Conservation (phyloP, 2,329 filamentous ascomycete species). For the Cercospora sp. region DNA sequence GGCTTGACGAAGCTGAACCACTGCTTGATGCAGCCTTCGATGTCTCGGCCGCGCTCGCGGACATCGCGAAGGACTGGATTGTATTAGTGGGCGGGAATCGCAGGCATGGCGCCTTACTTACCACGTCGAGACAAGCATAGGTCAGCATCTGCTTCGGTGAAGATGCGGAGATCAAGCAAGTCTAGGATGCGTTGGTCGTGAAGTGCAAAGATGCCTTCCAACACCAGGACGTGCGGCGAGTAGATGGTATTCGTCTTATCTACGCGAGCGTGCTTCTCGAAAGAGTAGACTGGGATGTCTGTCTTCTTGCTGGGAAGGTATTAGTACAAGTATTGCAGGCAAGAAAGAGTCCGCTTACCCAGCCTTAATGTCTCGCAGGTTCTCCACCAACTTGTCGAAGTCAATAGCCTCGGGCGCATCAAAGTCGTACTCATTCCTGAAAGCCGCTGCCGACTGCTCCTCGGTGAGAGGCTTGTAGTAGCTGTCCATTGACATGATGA, state of each 20-base stretch:
- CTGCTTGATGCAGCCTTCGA: slow-evolving; percentile 95
- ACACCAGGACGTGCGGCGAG: slow-evolving; percentile 89
- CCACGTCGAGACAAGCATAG: slow-evolving; percentile 86
- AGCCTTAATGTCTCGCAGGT: slow-evolving; percentile 79
- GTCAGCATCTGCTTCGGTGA: slow-evolving; percentile 93
- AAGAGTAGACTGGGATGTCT: slow-evolving; percentile 93
- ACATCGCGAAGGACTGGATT: slow-evolving; percentile 78
- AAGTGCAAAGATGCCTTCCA: slow-evolving; percentile 94
- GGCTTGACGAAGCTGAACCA: slow-evolving; percentile 97
- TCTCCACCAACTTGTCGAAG: slow-evolving; percentile 83
- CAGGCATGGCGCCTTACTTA: slow-evolving; percentile 61
- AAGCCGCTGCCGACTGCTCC: slow-evolving; percentile 77
- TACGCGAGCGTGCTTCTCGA: slow-evolving; percentile 81
- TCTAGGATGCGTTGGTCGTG: slow-evolving; percentile 85
- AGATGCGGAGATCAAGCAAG: slow-evolving; percentile 93
- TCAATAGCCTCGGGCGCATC: slow-evolving; percentile 93
- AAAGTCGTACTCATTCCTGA: slow-evolving; percentile 92
- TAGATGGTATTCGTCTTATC: slow-evolving; percentile 84
- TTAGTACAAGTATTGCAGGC: not conserved
- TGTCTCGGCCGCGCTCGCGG: slow-evolving; percentile 81
- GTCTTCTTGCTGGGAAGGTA: slow-evolving; percentile 66
- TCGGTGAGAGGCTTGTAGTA: slow-evolving; percentile 89
- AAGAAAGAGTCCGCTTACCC: slow-evolving; percentile 64
- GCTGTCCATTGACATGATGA: slow-evolving; percentile 97
- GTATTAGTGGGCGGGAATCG: slow-evolving; percentile 46